Evolutionary conservation across 2,329 filamentous ascomycete genomes (phyloP).

Genomic region (Boeremia lycopersici): DNA sequence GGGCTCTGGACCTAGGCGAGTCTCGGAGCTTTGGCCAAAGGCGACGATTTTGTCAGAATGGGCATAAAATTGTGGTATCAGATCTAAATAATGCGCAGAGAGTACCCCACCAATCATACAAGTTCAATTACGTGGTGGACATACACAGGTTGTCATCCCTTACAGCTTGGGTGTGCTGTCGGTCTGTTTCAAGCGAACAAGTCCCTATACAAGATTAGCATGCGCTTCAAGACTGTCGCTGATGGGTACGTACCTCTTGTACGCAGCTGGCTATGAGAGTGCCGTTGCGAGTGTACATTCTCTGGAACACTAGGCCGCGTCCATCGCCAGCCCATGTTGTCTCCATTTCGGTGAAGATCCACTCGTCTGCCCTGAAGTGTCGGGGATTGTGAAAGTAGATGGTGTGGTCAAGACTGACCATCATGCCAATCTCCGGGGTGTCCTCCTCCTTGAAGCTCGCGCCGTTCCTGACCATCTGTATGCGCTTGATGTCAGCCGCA

Average conservation of each 20-base stretch:
- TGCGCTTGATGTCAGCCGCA: constrained; percentile 58
- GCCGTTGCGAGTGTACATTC: constrained; percentile 73
- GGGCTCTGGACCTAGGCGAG: background rate
- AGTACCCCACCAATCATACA: background rate
- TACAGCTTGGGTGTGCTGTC: constrained; percentile 17
- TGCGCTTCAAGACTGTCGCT: background rate
- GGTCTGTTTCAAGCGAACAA: constrained; percentile 16
- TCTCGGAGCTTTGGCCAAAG: background rate
- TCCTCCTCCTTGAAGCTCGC: constrained; percentile 54
- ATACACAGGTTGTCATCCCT: background rate
- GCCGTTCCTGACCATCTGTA: constrained; percentile 45
- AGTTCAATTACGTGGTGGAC: background rate
- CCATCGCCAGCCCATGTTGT: constrained; percentile 82
- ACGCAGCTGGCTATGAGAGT: constrained; percentile 77
- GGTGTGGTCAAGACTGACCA: constrained; percentile 78
- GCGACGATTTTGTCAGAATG: background rate
- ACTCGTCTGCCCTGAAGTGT: constrained; percentile 63
- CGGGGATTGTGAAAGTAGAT: constrained; percentile 62
- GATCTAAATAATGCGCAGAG: background rate
- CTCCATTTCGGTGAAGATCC: constrained; percentile 81
- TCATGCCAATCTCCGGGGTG: constrained; percentile 75
- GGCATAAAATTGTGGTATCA: constrained; percentile 3
- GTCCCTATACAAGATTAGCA: constrained; percentile 10
- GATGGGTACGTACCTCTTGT: constrained; percentile 65
- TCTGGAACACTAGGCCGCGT: constrained; percentile 75